phyloP scores from a whole-genome alignment of 2,329 filamentous ascomycete genomes.

The Trichoderma koningiopsis region DNA sequence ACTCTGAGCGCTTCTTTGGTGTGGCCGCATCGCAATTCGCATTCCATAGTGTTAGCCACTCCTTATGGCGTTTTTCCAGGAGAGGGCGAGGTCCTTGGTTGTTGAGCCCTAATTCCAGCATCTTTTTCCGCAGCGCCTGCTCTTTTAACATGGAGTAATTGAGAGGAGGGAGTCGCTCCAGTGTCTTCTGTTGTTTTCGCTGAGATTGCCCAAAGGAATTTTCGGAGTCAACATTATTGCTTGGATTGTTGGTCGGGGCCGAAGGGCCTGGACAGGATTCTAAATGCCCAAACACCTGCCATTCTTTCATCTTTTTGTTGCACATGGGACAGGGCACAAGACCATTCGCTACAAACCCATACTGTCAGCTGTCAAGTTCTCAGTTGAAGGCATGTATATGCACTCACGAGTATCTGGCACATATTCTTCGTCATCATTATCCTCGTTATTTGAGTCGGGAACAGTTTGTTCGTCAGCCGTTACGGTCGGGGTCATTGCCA shows the following conservation, averaged over 20 bases:
- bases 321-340: slow-evolving; percentile 86
- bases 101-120: slow-evolving; percentile 78
- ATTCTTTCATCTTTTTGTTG: slow-evolving; percentile 74
- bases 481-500: slow-evolving; percentile 30
- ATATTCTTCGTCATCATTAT: slow-evolving; percentile 35
- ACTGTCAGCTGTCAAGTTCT: not conserved
- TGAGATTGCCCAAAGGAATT: slow-evolving; percentile 30
- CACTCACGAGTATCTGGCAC: slow-evolving; percentile 35
- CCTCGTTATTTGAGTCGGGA: slow-evolving; percentile 27
- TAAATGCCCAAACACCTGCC: slow-evolving; percentile 77
- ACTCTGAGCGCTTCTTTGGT: slow-evolving; percentile 69
- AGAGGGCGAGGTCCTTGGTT: slow-evolving; percentile 66
- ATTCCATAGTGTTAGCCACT: slow-evolving; percentile 97
- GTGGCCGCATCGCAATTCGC: slow-evolving; percentile 86
- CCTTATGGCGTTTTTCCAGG: slow-evolving; percentile 78
- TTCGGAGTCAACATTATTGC: not conserved
- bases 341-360: slow-evolving; percentile 60
- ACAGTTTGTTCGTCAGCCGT: slow-evolving; percentile 29
- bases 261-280: slow-evolving; percentile 60
- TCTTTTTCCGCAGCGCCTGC: slow-evolving; percentile 72
- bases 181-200: slow-evolving; percentile 42
- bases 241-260: slow-evolving; percentile 2
- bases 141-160: slow-evolving; percentile 91
- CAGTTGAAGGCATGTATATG: too few relatives aligned
- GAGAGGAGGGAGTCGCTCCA: slow-evolving; percentile 72